Conservation (phyloP, 805 yeast species). For the Candida nanaspora region DNA sequence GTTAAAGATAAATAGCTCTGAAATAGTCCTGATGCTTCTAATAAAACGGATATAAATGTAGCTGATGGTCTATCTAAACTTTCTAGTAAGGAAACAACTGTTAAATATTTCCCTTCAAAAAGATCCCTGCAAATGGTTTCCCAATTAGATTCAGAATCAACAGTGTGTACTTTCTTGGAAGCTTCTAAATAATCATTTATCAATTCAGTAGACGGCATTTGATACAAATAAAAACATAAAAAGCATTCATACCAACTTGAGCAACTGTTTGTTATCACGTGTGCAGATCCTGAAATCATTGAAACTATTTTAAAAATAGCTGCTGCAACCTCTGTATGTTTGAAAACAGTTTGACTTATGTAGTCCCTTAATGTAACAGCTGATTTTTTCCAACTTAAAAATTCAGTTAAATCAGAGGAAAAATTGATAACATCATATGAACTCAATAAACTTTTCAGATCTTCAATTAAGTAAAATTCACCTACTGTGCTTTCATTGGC, state of each 20-base stretch:
- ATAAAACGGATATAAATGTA: slow-evolving; percentile 51
- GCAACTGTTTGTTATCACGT: slow-evolving; percentile 43
- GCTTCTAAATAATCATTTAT: slow-evolving; percentile 33
- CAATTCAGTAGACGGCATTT: slow-evolving; percentile 45
- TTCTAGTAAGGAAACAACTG: slow-evolving; percentile 53
- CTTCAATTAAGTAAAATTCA: slow-evolving; percentile 31
- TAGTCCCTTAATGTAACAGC: slow-evolving; percentile 45
- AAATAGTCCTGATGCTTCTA: slow-evolving; percentile 59
- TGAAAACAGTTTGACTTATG: slow-evolving; percentile 17
- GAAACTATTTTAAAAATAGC: slow-evolving; percentile 35
- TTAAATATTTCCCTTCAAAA: slow-evolving; percentile 47
- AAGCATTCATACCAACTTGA: slow-evolving; percentile 65
- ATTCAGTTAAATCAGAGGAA: slow-evolving; percentile 32
- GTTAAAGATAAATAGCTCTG: slow-evolving; percentile 24
- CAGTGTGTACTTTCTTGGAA: slow-evolving; percentile 26
- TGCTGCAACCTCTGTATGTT: slow-evolving; percentile 22
- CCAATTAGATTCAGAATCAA: slow-evolving; percentile 38
- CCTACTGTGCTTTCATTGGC: slow-evolving; percentile 20
- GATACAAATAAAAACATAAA: slow-evolving; percentile 34
- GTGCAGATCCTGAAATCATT: slow-evolving; percentile 39
- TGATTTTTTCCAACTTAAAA: slow-evolving; percentile 42
- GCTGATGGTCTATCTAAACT: slow-evolving; percentile 56
- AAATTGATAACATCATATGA: slow-evolving; percentile 29
- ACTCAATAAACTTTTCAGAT: slow-evolving; percentile 31
- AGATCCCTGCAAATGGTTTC: slow-evolving; percentile 50